Percentiles rank a stretch among this genome's conserved stretches.
Conservation (phyloP, 768 basidiomycete genomes). For the Boletus pseudopeckii region DNA sequence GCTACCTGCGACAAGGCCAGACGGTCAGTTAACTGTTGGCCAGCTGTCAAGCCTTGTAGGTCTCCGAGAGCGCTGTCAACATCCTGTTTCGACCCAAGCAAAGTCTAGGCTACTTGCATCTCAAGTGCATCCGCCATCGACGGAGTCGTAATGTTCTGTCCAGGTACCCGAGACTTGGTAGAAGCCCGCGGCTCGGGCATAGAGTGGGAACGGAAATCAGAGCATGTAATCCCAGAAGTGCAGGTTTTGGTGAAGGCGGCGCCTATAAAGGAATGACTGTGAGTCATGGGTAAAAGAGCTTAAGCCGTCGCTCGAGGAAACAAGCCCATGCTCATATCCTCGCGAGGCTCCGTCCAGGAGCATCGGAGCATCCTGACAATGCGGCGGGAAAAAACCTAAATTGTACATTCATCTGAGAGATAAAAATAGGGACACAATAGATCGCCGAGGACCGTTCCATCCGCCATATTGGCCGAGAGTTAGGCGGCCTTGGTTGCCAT, state of each 20-base stretch:
- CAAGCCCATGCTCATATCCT: background rate
- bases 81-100: background rate
- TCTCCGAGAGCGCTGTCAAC: background rate
- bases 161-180: constrained; percentile 9
- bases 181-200: constrained; percentile 18
- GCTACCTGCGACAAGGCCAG: background rate
- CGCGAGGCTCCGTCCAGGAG: background rate
- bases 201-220: constrained; percentile 16
- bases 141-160: constrained; percentile 14
- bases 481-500: background rate
- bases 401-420: background rate
- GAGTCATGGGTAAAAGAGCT: constrained; percentile 1
- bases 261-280: constrained; percentile 1
- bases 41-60: background rate
- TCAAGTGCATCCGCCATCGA: constrained; percentile 26
- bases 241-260: background rate
- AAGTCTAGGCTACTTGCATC: constrained; percentile 8
- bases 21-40: too few relatives aligned
- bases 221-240: constrained; percentile 3
- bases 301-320: background rate
- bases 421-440: constrained; percentile 5
- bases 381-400: background rate
- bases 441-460: constrained; percentile 4
- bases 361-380: background rate
- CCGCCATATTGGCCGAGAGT: background rate